Conservation (phyloP, 495 filamentous ascomycete species). For the Penicillium steckii region DNA sequence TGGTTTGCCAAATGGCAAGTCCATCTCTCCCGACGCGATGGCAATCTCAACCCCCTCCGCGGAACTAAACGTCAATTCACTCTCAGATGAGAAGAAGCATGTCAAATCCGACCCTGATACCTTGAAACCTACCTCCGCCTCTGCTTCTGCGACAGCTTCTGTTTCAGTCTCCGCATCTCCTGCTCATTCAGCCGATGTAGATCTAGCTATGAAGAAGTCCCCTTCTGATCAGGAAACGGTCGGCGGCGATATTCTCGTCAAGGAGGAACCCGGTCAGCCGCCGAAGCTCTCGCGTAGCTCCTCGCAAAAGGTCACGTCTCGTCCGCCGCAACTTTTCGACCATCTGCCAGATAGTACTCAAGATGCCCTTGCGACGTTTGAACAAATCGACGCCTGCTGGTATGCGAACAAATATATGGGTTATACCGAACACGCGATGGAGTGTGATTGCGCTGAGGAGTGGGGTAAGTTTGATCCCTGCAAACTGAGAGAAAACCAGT, state of each 20-base stretch:
- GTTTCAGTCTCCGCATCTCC: not conserved
- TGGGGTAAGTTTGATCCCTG: slow-evolving; percentile 72
- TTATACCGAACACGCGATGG: slow-evolving; percentile 86
- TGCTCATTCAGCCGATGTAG: not conserved
- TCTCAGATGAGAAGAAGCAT: not conserved
- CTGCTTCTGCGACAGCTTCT: not conserved
- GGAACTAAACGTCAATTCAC: not conserved
- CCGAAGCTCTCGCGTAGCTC: slow-evolving; percentile 73
- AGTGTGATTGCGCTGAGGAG: slow-evolving; percentile 93
- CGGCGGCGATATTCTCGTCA: slow-evolving; percentile 59
- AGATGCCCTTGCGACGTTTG: slow-evolving; percentile 75
- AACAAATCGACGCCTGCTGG: slow-evolving; percentile 74
- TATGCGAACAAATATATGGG: slow-evolving; percentile 90
- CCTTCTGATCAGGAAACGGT: slow-evolving; percentile 37
- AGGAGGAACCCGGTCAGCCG: slow-evolving; percentile 64
- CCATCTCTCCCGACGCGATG: not conserved
- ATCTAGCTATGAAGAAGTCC: not conserved
- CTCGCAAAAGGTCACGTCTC: slow-evolving; percentile 64
- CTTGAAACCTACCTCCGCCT: not conserved
- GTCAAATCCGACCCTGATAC: not conserved
- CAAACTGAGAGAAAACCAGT: not conserved
- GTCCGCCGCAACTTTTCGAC: slow-evolving; percentile 62
- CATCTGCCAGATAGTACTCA: slow-evolving; percentile 71
- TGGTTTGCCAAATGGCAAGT: slow-evolving; percentile 13
- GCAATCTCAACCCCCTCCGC: not conserved